phyloP scores from a whole-genome alignment of 768 basidiomycete genomes.

The Gyrodon lividus region DNA sequence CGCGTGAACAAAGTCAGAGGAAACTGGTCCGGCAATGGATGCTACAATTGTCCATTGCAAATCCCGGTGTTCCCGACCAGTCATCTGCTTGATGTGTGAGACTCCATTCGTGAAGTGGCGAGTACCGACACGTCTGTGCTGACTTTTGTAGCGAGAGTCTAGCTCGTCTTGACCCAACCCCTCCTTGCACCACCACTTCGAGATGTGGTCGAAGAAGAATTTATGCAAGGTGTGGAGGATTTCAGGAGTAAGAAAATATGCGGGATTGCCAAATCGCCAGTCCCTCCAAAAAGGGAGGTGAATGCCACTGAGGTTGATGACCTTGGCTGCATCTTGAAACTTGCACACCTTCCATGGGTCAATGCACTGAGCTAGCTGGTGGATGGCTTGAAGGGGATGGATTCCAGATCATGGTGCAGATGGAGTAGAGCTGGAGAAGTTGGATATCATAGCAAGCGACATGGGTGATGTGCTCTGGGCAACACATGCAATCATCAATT shows the following conservation, averaged over 20 bases:
- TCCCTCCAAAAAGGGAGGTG: conserved; percentile 37
- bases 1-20: background rate
- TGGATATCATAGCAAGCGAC: conserved; percentile 3
- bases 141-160: background rate
- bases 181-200: conserved; percentile 16
- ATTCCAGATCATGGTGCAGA: background rate
- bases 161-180: background rate
- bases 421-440: conserved; percentile 10
- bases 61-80: conserved; percentile 16
- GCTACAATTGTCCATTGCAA: conserved; percentile 36
- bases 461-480: conserved; percentile 12
- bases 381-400: conserved; percentile 4
- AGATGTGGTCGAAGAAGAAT: too few species aligned
- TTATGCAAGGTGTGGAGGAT: conserved; percentile 8
- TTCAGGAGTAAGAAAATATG: conserved; percentile 35
- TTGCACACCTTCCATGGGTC: conserved; percentile 26
- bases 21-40: background rate
- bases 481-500: conserved; percentile 10
- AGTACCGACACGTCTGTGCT: conserved; percentile 22
- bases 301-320: conserved; percentile 3
- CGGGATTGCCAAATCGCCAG: conserved; percentile 34
- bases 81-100: conserved; percentile 37
- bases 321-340: conserved; percentile 24
- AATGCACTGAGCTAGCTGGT: background rate
- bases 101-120: conserved; percentile 41